A percentile compares a stretch with the other conserved stretches of the same genome.
phyloP scores from a whole-genome alignment of 2,329 filamentous ascomycete species.

The Chrysoporthe austroafricana region DNA sequence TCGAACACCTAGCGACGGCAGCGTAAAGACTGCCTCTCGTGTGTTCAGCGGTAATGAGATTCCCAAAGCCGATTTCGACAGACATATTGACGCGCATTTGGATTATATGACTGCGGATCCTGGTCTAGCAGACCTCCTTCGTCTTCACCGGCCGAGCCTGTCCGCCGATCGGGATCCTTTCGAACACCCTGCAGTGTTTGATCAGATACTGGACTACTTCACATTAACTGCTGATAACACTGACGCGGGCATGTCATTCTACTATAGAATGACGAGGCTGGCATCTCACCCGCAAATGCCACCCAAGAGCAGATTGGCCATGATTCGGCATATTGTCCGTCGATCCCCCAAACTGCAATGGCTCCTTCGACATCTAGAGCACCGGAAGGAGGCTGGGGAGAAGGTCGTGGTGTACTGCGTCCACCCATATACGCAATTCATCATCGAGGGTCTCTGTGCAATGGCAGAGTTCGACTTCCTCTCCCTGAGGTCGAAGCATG shows the following conservation, averaged over 20 bases:
- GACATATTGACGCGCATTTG: not conserved
- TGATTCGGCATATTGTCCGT: conserved; percentile 5
- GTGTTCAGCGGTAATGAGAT: conserved; percentile 8
- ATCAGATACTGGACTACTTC: not conserved
- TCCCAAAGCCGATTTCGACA: not conserved
- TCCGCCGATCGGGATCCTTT: not conserved
- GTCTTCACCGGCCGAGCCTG: not conserved
- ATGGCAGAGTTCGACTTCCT: conserved; percentile 16
- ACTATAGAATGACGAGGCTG: conserved; percentile 1
- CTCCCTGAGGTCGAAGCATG: conserved; percentile 5
- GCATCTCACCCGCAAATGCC: not conserved
- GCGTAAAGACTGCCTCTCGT: not conserved
- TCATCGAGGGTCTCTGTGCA: conserved; percentile 11
- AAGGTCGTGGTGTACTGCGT: conserved; percentile 12
- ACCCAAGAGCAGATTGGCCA: not conserved
- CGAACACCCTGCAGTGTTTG: not conserved
- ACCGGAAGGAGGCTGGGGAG: conserved; percentile 5
- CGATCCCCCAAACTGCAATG: conserved; percentile 9
- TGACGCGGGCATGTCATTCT: conserved; percentile 18
- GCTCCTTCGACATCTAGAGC: not conserved
- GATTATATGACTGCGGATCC: not conserved
- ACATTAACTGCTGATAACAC: not conserved
- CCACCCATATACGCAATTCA: conserved; percentile 12
- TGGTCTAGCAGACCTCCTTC: not conserved
- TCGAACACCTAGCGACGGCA: not conserved